A percentile compares a stretch with the other conserved stretches of the same genome.
phyloP scores from a whole-genome alignment of 805 yeast species.

The Candida insectorum region DNA sequence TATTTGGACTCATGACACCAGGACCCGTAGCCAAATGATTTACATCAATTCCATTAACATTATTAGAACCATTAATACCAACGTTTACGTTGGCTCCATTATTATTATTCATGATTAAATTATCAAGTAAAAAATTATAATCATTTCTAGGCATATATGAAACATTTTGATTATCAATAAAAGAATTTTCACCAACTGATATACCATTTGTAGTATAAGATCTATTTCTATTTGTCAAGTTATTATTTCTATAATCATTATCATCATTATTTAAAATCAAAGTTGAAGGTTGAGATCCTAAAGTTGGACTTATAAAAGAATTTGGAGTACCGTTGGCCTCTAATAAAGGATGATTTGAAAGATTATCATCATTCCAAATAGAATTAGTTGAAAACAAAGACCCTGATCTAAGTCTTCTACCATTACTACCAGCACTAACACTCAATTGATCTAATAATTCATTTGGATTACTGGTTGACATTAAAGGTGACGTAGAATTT shows the following conservation, averaged over 20 bases:
- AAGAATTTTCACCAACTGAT: conserved; percentile 11
- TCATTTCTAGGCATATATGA: conserved; percentile 17
- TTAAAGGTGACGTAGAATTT: conserved; percentile 17
- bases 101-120: conserved; percentile 25
- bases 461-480: conserved; percentile 7
- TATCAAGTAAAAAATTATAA: conserved; percentile 28
- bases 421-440: conserved; percentile 1
- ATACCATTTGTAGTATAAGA: conserved; percentile 50
- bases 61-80: too few relatives aligned
- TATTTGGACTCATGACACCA: too few relatives aligned
- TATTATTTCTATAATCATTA: conserved; percentile 2
- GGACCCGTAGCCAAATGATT: too few relatives aligned
- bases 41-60: too few relatives aligned
- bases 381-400: conserved; percentile 49
- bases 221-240: conserved; percentile 33
- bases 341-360: conserved; percentile 11
- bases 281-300: conserved; percentile 9
- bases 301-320: conserved; percentile 11
- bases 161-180: conserved; percentile 1
- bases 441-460: conserved; percentile 3
- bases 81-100: too few relatives aligned
- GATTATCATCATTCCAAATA: conserved; percentile 55
- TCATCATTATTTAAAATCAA: conserved; percentile 3
- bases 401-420: conserved; percentile 51
- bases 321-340: conserved; percentile 8